A percentile compares a stretch with the other conserved stretches of the same genome.
phyloP scores from a whole-genome alignment of 352 stramenopile genomes.

The Phytophthora macrochlamydospora region DNA sequence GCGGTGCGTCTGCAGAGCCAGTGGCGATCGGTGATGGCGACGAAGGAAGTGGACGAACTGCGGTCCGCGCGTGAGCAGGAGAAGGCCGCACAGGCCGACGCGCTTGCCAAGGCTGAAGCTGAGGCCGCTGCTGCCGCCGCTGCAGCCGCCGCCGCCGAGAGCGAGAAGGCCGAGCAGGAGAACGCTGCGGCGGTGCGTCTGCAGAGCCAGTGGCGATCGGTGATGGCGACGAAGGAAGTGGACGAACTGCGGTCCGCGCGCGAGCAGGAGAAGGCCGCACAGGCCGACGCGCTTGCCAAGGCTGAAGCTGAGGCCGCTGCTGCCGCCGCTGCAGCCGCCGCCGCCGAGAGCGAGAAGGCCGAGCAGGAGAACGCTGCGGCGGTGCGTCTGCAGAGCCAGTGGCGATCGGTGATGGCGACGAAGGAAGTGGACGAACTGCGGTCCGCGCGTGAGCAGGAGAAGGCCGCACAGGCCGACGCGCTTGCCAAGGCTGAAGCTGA shows the following conservation, averaged over 20 bases:
- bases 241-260: slow-evolving; percentile 14
- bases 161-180: not conserved
- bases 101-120: slow-evolving; percentile 6
- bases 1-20: slow-evolving; percentile 5
- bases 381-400: slow-evolving; percentile 31
- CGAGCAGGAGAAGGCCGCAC: not conserved
- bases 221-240: slow-evolving; percentile 20
- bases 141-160: not conserved
- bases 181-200: slow-evolving; percentile 17
- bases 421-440: slow-evolving; percentile 7
- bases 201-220: slow-evolving; percentile 20
- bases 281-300: not conserved
- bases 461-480: slow-evolving; percentile 2
- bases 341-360: not conserved
- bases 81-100: not conserved
- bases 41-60: slow-evolving; percentile 4
- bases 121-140: not conserved
- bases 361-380: slow-evolving; percentile 29
- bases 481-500: slow-evolving; percentile 13
- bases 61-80: not conserved
- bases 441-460: not conserved
- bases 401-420: slow-evolving; percentile 16
- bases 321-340: not conserved
- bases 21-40: slow-evolving; percentile 14
- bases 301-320: not conserved